Percentiles rank a stretch among this genome's conserved stretches.
Conservation (phyloP, 805 yeast genomes). For the Starmerella vitae region DNA sequence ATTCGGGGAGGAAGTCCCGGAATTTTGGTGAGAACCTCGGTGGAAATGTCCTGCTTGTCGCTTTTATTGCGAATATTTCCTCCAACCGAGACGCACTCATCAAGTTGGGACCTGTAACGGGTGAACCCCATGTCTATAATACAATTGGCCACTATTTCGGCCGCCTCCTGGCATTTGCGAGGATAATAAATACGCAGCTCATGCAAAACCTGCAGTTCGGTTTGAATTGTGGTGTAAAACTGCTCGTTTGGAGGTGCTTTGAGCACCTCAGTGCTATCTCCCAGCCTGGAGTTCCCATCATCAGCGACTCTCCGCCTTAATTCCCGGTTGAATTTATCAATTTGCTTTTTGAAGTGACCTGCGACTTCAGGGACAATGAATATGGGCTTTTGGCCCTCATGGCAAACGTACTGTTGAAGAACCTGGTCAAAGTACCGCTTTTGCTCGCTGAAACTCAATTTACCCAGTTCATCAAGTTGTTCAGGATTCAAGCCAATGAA, state of each 20-base stretch:
- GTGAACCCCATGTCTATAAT: slow-evolving; percentile 11
- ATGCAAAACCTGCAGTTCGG: slow-evolving; percentile 12
- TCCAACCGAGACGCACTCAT: slow-evolving; percentile 2
- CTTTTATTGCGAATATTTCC: slow-evolving; percentile 11
- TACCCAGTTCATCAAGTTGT: slow-evolving; percentile 7
- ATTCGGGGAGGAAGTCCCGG: slow-evolving; percentile 18
- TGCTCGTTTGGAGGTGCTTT: slow-evolving; percentile 2
- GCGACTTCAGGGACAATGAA: slow-evolving; percentile 13
- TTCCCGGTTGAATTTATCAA: slow-evolving; percentile 10
- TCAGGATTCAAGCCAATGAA: slow-evolving; percentile 6
- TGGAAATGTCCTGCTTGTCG: slow-evolving; percentile 5
- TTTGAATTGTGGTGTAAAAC: slow-evolving; percentile 11
- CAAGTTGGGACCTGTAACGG: slow-evolving; percentile 9
- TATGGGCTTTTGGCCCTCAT: neutral
- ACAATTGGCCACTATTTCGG: slow-evolving; percentile 14
- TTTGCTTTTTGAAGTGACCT: slow-evolving; percentile 5
- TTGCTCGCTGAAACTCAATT: neutral
- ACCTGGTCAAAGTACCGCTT: slow-evolving; percentile 2
- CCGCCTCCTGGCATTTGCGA: slow-evolving; percentile 9
- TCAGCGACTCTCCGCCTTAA: slow-evolving; percentile 7
- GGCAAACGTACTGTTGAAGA: neutral
- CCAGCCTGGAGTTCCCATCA: neutral
- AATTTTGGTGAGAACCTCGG: slow-evolving; percentile 10
- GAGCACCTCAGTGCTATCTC: neutral
- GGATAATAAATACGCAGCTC: slow-evolving; percentile 11